phyloP scores from a whole-genome alignment of 306 rosid genomes.

The Vachellia collinsii region DNA sequence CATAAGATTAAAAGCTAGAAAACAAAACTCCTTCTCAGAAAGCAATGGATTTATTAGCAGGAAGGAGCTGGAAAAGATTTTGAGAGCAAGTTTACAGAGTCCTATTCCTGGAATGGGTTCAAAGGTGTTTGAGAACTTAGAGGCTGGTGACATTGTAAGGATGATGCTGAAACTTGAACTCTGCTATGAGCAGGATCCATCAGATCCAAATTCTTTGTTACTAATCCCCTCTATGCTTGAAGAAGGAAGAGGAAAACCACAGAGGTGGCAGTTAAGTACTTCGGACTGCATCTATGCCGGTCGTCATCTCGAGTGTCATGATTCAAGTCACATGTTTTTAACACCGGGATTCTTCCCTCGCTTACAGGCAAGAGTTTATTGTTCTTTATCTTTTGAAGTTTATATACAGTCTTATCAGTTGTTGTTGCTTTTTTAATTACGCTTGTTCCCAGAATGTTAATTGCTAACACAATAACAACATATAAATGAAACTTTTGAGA shows the following conservation, averaged over 20 bases:
- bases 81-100: slow-evolving; percentile 78
- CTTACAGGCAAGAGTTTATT: slow-evolving; percentile 62
- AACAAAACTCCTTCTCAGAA: slow-evolving; percentile 56
- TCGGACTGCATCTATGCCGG: slow-evolving; percentile 70
- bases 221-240: slow-evolving; percentile 86
- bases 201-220: slow-evolving; percentile 67
- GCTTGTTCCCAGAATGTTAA: slow-evolving; percentile 13
- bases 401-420: not conserved
- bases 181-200: slow-evolving; percentile 81
- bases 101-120: slow-evolving; percentile 84
- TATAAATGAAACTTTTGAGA: slow-evolving; percentile 3
- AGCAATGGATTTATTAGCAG: slow-evolving; percentile 74
- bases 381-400: not conserved
- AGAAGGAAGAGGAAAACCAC: slow-evolving; percentile 91
- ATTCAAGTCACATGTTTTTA: slow-evolving; percentile 91
- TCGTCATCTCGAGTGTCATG: slow-evolving; percentile 91
- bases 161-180: slow-evolving; percentile 98
- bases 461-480: not conserved
- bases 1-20: slow-evolving; percentile 64
- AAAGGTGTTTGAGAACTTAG: slow-evolving; percentile 84
- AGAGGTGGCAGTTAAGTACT: slow-evolving; percentile 72
- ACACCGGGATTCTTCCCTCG: slow-evolving; percentile 95
- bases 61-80: slow-evolving; percentile 77
- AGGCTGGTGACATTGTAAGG: slow-evolving; percentile 78
- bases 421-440: not conserved